phyloP scores from a whole-genome alignment of 2,329 filamentous ascomycete species.

The Immersiporthe knoxdaviesiana region DNA sequence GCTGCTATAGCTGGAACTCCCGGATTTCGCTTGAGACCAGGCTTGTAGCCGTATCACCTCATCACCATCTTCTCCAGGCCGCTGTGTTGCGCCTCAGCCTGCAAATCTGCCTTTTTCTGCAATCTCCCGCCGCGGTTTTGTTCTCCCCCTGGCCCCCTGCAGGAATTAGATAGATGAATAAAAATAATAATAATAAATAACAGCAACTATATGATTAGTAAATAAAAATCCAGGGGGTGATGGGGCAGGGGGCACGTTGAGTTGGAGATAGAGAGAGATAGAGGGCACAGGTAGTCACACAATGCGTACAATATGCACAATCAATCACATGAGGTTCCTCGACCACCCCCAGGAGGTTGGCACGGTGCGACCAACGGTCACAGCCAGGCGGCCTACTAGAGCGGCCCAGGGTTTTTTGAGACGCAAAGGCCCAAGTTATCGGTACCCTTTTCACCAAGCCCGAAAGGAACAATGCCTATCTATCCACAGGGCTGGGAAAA shows the following conservation, averaged over 20 bases:
- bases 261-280: no score
- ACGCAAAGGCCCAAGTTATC: constrained; percentile 3
- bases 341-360: not conserved
- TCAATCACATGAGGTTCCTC: not conserved
- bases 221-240: not conserved
- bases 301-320: not conserved
- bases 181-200: not conserved
- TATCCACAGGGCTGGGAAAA: not conserved
- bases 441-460: not conserved
- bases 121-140: not conserved
- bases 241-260: no score
- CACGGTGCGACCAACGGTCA: not conserved
- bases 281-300: no score
- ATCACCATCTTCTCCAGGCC: not conserved
- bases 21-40: not conserved
- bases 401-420: not conserved
- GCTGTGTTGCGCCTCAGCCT: not conserved
- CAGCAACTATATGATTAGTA: not conserved
- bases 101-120: not conserved
- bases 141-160: not conserved
- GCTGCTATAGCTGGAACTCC: not conserved
- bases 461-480: not conserved
- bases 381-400: not conserved
- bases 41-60: not conserved
- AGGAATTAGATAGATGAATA: not conserved